A percentile compares a stretch with the other conserved stretches of the same genome.
These are phyloP conservation scores for Antitrichia curtipendula DNA, from an alignment of 225 moss, liverwort and hornwort species.

Conservation along the genomic window DNA sequence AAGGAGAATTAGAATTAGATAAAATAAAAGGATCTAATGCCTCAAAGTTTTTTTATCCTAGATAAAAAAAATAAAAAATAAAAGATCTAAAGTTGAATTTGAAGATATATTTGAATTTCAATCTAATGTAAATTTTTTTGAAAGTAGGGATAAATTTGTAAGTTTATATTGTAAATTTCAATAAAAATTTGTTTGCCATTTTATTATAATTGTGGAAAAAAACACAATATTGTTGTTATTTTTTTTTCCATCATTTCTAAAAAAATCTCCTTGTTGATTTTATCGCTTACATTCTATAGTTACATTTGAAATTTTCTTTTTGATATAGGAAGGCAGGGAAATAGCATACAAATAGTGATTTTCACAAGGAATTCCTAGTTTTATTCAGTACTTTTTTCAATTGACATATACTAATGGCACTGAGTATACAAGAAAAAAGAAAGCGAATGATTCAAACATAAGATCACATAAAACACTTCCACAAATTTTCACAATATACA, in stretches of 20 bases:
- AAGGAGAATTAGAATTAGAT: neutral
- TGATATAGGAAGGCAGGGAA: too few species aligned
- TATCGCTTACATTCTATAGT: neutral
- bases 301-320: neutral
- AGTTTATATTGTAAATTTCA: neutral
- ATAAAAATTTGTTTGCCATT: neutral
- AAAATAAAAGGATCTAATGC: too few species aligned
- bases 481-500: too few species aligned
- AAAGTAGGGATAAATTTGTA: accelerated
- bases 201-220: neutral
- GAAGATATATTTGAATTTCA: neutral
- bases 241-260: neutral
- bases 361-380: too few species aligned
- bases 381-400: too few species aligned
- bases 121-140: neutral
- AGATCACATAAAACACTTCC: too few species aligned
- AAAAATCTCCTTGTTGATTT: accelerated
- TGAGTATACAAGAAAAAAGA: too few species aligned
- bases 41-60: too few species aligned
- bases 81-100: neutral
- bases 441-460: too few species aligned
- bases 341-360: too few species aligned
- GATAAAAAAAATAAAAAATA: too few species aligned
- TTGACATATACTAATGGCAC: too few species aligned
- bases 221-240: neutral